Evolutionary conservation across 2,329 filamentous ascomycete genomes (phyloP).

Genomic region (Hypoxylon sp.): DNA sequence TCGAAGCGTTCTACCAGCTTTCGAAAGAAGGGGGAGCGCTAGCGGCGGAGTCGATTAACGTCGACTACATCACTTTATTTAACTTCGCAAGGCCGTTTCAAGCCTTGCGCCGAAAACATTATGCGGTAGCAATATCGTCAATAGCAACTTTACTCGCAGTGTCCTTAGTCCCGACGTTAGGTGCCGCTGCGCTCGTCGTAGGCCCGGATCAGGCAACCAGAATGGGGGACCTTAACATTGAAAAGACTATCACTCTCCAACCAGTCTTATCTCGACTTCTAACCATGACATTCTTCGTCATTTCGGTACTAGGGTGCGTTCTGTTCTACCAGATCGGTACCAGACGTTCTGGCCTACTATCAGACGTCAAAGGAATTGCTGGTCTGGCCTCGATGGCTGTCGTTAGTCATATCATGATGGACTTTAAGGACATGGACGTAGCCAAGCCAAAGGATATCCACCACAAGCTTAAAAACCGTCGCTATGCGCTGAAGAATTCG

Average conservation of each 20-base stretch:
- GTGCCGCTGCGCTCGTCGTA: constrained; percentile 73
- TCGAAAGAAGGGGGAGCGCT: constrained; percentile 72
- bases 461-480: constrained; percentile 73
- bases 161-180: constrained; percentile 77
- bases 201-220: constrained; percentile 66
- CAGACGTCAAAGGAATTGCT: constrained; percentile 80
- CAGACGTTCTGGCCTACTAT: constrained; percentile 75
- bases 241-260: constrained; percentile 71
- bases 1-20: constrained; percentile 77
- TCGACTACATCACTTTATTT: constrained; percentile 80
- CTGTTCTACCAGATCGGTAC: constrained; percentile 74
- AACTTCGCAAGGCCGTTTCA: constrained; percentile 75
- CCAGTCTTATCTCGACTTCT: constrained; percentile 74
- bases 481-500: constrained; percentile 79
- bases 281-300: constrained; percentile 68
- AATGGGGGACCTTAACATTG: constrained; percentile 56
- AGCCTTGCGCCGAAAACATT: constrained; percentile 74
- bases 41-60: constrained; percentile 77
- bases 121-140: constrained; percentile 77
- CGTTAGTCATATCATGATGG: constrained; percentile 78
- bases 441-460: constrained; percentile 78
- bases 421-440: constrained; percentile 80
- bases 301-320: constrained; percentile 70
- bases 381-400: constrained; percentile 83
- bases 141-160: constrained; percentile 75